These are phyloP conservation scores for Coniosporium uncinatum DNA, from an alignment of 2,329 filamentous ascomycete genomes.

Conservation along the genomic window DNA sequence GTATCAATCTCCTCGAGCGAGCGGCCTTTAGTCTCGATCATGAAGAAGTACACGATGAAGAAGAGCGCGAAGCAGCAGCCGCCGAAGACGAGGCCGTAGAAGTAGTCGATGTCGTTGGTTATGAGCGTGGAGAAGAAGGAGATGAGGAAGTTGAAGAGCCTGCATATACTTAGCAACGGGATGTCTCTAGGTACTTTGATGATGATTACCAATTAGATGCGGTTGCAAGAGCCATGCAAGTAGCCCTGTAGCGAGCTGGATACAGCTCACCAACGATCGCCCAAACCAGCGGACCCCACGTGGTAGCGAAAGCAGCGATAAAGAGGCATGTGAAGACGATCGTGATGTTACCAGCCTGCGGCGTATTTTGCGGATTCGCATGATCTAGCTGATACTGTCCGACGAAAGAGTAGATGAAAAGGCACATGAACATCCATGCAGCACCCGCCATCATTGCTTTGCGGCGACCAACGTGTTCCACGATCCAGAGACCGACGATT, in stretches of 20 bases:
- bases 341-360: conserved; percentile 50
- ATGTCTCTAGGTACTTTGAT: no score
- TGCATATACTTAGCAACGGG: no score
- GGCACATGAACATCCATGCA: conserved; percentile 49
- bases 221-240: conserved; percentile 36
- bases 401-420: conserved; percentile 45
- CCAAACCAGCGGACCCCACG: conserved; percentile 70
- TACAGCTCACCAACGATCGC: conserved; percentile 63
- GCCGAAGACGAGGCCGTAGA: conserved; percentile 73
- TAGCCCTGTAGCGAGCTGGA: conserved; percentile 45
- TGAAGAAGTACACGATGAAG: conserved; percentile 69
- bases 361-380: conserved; percentile 21
- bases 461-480: conserved; percentile 39
- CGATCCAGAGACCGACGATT: conserved; percentile 38
- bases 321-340: conserved; percentile 67
- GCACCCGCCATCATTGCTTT: conserved; percentile 36
- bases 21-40: conserved; percentile 68
- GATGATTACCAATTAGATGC: conserved; percentile 39
- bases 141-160: conserved; percentile 32
- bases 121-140: conserved; percentile 80
- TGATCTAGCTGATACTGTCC: conserved; percentile 35
- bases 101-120: conserved; percentile 63
- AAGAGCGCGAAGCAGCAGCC: conserved; percentile 62
- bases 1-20: conserved; percentile 76
- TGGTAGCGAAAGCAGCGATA: conserved; percentile 60